Base-by-base conservation (phyloP, 169 alveolate genomes). In the Eimeria praecox region DNA sequence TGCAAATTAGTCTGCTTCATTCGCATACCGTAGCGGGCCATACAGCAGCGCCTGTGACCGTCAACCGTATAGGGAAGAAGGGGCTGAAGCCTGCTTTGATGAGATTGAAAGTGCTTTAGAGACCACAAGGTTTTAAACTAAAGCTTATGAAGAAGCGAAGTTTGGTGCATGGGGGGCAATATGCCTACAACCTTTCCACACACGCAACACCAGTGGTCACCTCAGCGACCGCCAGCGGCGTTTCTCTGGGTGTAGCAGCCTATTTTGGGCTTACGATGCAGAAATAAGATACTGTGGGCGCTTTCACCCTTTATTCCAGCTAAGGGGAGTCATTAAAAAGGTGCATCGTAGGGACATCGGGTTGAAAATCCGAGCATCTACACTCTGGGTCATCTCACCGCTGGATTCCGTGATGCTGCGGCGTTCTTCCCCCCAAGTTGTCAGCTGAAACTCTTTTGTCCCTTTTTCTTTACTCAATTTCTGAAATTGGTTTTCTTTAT, bases 401-500 rank as follows among this genome's bases (percentile, higher is more conserved):
- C 54, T 73, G 49, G 54, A 73, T 69, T 69, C 80, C 80, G 42
- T 69, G n/a, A n/a, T 69, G 80, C 30, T 18, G 12, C 83, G 20
- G 9, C 49, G 38, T 40, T 40, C 52, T 38, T 16, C 83, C 83
- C 83, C 14, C 24, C 9, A 71, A 18, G 52, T 73, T 73, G 83
- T 73, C 83, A 73, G 83, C 83, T 73, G 83, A 73, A 38, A 20
- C 54, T 40, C 33, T 69, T 69, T 73, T 73, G 83, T 73, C 83
- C 83, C 52, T 22, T 73, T 20, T 20, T 73, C 38, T 12, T 38
- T 20, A 12, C 33, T 38, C n/a, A 73, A 22, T 38, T 38, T 38
- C 30, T 3, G 18, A 38, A 35, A 16, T 73, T 73, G 18, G 49
- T 73, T 73, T 73, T 38, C 52, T 66, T 12, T 44, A 4, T 16